phyloP scores from a whole-genome alignment of 257 asterid species.

The Nicotiana knightiana region DNA sequence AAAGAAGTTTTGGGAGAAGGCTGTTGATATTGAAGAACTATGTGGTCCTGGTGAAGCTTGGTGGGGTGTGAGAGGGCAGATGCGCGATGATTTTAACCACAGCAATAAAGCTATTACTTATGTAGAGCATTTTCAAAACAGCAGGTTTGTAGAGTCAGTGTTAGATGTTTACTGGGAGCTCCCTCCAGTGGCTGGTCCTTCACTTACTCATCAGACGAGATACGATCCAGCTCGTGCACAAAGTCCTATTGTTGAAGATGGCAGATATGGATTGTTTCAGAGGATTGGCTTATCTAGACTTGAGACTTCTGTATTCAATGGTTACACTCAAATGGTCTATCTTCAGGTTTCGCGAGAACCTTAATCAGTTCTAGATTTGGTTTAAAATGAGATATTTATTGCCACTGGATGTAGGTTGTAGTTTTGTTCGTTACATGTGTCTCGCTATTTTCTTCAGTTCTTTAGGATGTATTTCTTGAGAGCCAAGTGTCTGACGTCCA shows the following conservation, averaged over 20 bases:
- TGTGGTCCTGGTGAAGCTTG: slow-evolving; percentile 92
- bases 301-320: slow-evolving; percentile 73
- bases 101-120: slow-evolving; percentile 63
- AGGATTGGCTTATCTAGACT: slow-evolving; percentile 63
- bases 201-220: slow-evolving; percentile 90
- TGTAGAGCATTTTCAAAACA: slow-evolving; percentile 62
- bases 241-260: slow-evolving; percentile 79
- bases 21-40: slow-evolving; percentile 70
- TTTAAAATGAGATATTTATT: neutral
- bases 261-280: slow-evolving; percentile 61
- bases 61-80: slow-evolving; percentile 95
- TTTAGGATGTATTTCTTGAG: slow-evolving; percentile 7
- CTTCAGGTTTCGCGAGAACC: slow-evolving; percentile 60
- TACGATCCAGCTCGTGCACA: slow-evolving; percentile 86
- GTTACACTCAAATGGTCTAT: slow-evolving; percentile 94
- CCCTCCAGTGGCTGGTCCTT: slow-evolving; percentile 95
- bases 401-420: neutral
- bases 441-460: neutral
- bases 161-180: slow-evolving; percentile 91
- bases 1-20: slow-evolving; percentile 85
- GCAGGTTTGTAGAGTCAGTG: slow-evolving; percentile 80
- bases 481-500: neutral
- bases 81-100: slow-evolving; percentile 90
- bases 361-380: slow-evolving; percentile 13
- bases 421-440: neutral